Conservation (phyloP, 805 yeast genomes). For the Pichia phayaonensis region DNA sequence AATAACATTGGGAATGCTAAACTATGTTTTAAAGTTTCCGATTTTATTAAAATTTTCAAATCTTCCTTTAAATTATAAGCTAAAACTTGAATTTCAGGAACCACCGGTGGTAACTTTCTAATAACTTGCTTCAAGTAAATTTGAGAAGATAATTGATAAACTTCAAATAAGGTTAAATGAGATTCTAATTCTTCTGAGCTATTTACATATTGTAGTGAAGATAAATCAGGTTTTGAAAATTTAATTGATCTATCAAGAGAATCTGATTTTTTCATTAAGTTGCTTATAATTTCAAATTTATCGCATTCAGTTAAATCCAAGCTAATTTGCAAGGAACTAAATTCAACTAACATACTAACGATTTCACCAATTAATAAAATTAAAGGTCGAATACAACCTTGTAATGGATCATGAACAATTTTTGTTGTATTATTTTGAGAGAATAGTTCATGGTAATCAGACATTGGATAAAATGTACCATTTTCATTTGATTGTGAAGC, state of each 20-base stretch:
- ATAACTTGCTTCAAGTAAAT: slow-evolving; percentile 21
- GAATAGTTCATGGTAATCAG: slow-evolving; percentile 27
- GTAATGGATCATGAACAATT: slow-evolving; percentile 30
- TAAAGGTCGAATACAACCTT: slow-evolving; percentile 35
- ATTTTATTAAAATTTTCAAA: slow-evolving; percentile 11
- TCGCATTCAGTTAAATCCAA: slow-evolving; percentile 18
- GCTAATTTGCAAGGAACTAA: slow-evolving; percentile 14
- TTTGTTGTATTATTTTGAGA: slow-evolving; percentile 11
- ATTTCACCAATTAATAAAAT: slow-evolving; percentile 32
- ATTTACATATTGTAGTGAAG: slow-evolving; percentile 13
- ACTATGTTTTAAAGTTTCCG: slow-evolving; percentile 17
- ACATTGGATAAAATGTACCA: slow-evolving; percentile 32
- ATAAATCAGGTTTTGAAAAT: slow-evolving; percentile 16
- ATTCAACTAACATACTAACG: slow-evolving; percentile 25
- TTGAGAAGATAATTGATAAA: slow-evolving; percentile 25
- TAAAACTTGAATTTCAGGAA: slow-evolving; percentile 21
- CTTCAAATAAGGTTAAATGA: slow-evolving; percentile 31
- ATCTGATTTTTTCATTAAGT: slow-evolving; percentile 14
- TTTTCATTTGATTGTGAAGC: slow-evolving; percentile 30
- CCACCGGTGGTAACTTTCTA: slow-evolving; percentile 20
- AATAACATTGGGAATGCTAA: slow-evolving; percentile 34
- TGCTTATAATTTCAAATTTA: slow-evolving; percentile 14
- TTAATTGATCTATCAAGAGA: slow-evolving; percentile 14
- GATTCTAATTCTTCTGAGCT: slow-evolving; percentile 20
- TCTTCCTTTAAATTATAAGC: slow-evolving; percentile 14